Evolutionary conservation across 2,329 filamentous ascomycete species (phyloP), one percentile per base, ranked within the genome.

Genomic region (Fusarium guadeloupense): DNA sequence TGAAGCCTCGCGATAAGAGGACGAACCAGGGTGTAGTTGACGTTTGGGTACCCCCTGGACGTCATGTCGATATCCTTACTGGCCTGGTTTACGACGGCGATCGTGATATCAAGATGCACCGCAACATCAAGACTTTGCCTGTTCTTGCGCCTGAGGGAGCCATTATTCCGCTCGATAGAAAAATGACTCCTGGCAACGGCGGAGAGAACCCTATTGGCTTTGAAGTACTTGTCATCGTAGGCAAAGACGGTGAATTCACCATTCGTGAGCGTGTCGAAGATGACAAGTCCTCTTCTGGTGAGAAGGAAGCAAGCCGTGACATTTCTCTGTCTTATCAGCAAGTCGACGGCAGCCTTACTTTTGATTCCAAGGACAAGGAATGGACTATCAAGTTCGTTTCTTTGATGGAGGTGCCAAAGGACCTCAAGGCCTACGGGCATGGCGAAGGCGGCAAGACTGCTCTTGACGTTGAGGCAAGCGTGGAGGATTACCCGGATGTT

Each of bases 21-120:
- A 83, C 83, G 0, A 78, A 80, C 13, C 74, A 82, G 21, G 83
- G 77, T 3, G 74, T 74, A 8, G 79, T 80, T 1, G 78, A 80
- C 21, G 80, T 79, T 1, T 89, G 86, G 86, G 71, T 89, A 0
- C 86, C 86, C 4, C 78, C 79, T 0, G 75, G 78, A 5, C 77
- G 80, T 1, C 82, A 81, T 47, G 79, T 86, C 2, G 86, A 89
- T 70, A 80, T 87, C 43, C 84, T 87, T 70, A 83, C 80, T 0
- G 84, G 83, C 4, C 72, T 79, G 0, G 77, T 85, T 3, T 89
- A 89, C 66, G 81, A 85, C 53, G 84, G 84, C 3, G 78, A 82
- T 54, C 78, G 85, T 4, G 76, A 80, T 49, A 66, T 88, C 13
- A 77, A 72, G 41, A 69, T 88, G 46, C 80, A 83, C 61, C 79